phyloP scores from a whole-genome alignment of 2,329 filamentous ascomycete genomes.

The Penicillium occitanis region DNA sequence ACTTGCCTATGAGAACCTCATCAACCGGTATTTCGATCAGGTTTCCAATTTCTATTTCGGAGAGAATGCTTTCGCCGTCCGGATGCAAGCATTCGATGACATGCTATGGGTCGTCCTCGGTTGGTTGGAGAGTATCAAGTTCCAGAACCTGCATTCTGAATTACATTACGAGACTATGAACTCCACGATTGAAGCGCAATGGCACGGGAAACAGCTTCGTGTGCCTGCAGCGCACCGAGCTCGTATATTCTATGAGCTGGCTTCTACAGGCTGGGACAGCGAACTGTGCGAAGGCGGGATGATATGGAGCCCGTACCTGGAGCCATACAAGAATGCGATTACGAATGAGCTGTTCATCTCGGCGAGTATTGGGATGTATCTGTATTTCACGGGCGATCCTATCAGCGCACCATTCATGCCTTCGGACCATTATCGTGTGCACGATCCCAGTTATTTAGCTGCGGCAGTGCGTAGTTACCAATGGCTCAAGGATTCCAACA shows the following conservation, averaged over 20 bases:
- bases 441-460: slow-evolving; percentile 65
- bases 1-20: slow-evolving; percentile 68
- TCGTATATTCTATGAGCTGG: slow-evolving; percentile 80
- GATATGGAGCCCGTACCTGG: slow-evolving; percentile 78
- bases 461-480: slow-evolving; percentile 75
- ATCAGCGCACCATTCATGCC: slow-evolving; percentile 67
- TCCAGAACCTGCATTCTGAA: slow-evolving; percentile 67
- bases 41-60: slow-evolving; percentile 78
- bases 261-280: slow-evolving; percentile 76
- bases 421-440: slow-evolving; percentile 35
- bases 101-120: slow-evolving; percentile 93
- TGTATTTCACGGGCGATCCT: slow-evolving; percentile 78
- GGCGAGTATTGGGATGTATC: slow-evolving; percentile 83
- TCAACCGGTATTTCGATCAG: slow-evolving; percentile 80
- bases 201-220: slow-evolving; percentile 76
- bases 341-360: slow-evolving; percentile 90
- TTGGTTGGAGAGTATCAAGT: slow-evolving; percentile 80
- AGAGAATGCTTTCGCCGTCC: slow-evolving; percentile 73
- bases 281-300: slow-evolving; percentile 82
- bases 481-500: slow-evolving; percentile 77
- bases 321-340: slow-evolving; percentile 93
- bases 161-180: slow-evolving; percentile 54
- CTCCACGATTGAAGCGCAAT: slow-evolving; percentile 41
- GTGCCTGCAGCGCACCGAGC: slow-evolving; percentile 79
- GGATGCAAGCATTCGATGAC: slow-evolving; percentile 83